Percentiles rank a stretch among this genome's conserved stretches.
phyloP scores from a whole-genome alignment of 2,329 filamentous ascomycete genomes.

The Fusarium albidum region DNA sequence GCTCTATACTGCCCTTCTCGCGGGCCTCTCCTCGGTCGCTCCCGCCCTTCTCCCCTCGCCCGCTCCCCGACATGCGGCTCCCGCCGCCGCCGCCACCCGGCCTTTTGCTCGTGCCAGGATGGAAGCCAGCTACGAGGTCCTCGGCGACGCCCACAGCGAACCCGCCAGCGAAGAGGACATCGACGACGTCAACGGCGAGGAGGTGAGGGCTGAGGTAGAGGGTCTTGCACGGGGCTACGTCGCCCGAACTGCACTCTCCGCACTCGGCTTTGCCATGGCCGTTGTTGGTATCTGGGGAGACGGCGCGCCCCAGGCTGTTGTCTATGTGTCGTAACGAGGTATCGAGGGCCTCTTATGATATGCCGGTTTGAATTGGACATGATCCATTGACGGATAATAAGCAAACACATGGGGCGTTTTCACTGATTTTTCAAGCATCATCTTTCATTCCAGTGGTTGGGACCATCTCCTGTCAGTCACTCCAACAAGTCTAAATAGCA shows the following conservation, averaged over 20 bases:
- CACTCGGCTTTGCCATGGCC: constrained; percentile 67
- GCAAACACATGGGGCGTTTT: constrained; percentile 31
- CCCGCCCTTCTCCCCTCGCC: constrained; percentile 56
- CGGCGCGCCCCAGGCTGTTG: constrained; percentile 51
- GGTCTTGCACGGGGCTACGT: constrained; percentile 62
- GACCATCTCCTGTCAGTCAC: constrained; percentile 32
- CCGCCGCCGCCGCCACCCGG: constrained; percentile 43
- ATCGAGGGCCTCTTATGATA: not conserved
- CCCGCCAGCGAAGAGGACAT: constrained; percentile 60
- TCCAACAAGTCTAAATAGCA: constrained; percentile 12
- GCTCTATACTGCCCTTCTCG: constrained; percentile 80
- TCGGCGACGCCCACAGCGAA: constrained; percentile 63
- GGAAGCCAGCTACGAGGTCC: constrained; percentile 77
- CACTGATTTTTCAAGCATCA: constrained; percentile 19
- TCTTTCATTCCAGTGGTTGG: constrained; percentile 4
- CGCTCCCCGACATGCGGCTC: constrained; percentile 38
- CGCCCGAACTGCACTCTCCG: constrained; percentile 61
- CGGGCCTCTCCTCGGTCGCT: constrained; percentile 66
- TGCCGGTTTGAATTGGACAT: constrained; percentile 16
- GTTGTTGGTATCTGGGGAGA: constrained; percentile 74
- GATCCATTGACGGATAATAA: constrained; percentile 25
- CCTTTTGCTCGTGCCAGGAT: constrained; percentile 55
- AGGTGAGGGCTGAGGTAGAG: constrained; percentile 65
- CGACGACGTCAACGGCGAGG: constrained; percentile 67
- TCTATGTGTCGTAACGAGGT: constrained; percentile 44